Evolutionary conservation across 1,139 yeast genomes (phyloP).

Genomic region (Debaryomycetaceae sp.): DNA sequence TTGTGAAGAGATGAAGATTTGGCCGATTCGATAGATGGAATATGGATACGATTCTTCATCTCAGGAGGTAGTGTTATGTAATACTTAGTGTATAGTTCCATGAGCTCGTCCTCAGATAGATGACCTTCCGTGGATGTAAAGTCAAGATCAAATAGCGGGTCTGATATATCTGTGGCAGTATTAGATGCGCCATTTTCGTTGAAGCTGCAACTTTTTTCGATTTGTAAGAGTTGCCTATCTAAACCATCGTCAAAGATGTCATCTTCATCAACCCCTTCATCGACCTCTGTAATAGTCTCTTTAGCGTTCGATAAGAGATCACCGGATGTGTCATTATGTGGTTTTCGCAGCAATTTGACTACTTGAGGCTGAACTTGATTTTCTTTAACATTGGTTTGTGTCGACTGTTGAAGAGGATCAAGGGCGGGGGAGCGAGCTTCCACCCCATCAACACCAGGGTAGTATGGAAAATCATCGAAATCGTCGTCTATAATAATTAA

Average conservation of each 20-base stretch:
- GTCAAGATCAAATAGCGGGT: conserved; percentile 2
- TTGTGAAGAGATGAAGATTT: neutral
- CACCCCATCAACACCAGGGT: neutral
- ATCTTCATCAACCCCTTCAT: conserved; percentile 12
- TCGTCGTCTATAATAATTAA: neutral
- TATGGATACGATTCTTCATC: neutral
- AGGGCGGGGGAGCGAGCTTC: neutral
- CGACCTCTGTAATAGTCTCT: neutral
- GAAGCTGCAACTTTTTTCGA: conserved; percentile 2
- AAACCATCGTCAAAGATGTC: conserved; percentile 28
- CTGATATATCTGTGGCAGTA: neutral
- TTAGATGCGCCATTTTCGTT: neutral
- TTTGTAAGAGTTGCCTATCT: conserved; percentile 17
- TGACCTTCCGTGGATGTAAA: conserved; percentile 24
- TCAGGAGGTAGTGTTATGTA: conserved; percentile 20
- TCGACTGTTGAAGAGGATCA: neutral
- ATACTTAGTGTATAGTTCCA: conserved; percentile 35
- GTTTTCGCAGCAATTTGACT: no score
- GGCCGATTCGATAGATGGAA: neutral
- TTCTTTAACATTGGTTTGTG: neutral
- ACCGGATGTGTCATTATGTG: neutral
- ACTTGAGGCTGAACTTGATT: neutral
- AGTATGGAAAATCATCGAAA: neutral
- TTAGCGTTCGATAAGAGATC: neutral
- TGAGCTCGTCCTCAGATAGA: conserved; percentile 22